A percentile compares a stretch with the other conserved stretches of the same genome.
These are phyloP conservation scores for Nicotiana obtusifolia DNA, from an alignment of 257 asterid species.

Conservation along the genomic window DNA sequence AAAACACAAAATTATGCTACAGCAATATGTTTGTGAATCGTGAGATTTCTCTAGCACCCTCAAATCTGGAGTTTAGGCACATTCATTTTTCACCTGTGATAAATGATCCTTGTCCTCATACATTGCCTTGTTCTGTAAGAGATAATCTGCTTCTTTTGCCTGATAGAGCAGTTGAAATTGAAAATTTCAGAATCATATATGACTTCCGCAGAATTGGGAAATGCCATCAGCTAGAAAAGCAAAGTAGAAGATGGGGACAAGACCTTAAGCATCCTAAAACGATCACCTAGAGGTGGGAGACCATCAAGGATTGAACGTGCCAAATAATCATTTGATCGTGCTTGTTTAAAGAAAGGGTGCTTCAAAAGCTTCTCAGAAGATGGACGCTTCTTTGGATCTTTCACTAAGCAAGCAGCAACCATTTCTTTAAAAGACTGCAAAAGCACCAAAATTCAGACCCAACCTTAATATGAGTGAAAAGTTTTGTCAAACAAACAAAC, in stretches of 20 bases:
- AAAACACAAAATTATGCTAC: neutral
- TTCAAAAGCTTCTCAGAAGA: slow-evolving; percentile 92
- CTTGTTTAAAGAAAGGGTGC: slow-evolving; percentile 81
- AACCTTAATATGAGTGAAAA: slow-evolving; percentile 17
- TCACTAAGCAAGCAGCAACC: slow-evolving; percentile 97
- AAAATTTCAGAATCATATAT: neutral
- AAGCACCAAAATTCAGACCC: slow-evolving; percentile 24
- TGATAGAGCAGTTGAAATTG: slow-evolving; percentile 32
- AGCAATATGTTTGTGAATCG: neutral
- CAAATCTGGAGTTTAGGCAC: neutral
- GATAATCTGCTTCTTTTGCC: slow-evolving; percentile 93
- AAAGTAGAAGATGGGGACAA: slow-evolving; percentile 35
- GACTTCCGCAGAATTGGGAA: neutral
- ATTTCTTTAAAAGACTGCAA: slow-evolving; percentile 89
- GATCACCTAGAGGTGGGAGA: slow-evolving; percentile 86
- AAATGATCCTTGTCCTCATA: slow-evolving; percentile 90
- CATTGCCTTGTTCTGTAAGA: slow-evolving; percentile 62
- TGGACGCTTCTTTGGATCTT: slow-evolving; percentile 99
- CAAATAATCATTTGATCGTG: slow-evolving; percentile 62
- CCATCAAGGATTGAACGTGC: slow-evolving; percentile 67
- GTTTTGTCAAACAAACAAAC: slow-evolving; percentile 35
- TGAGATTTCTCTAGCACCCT: neutral
- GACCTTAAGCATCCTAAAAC: slow-evolving; percentile 97
- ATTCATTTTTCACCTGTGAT: slow-evolving; percentile 59
- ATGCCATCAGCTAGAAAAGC: slow-evolving; percentile 4